Conservation (phyloP, 2,329 filamentous ascomycete genomes). For the Hypoxylon rubiginosum region DNA sequence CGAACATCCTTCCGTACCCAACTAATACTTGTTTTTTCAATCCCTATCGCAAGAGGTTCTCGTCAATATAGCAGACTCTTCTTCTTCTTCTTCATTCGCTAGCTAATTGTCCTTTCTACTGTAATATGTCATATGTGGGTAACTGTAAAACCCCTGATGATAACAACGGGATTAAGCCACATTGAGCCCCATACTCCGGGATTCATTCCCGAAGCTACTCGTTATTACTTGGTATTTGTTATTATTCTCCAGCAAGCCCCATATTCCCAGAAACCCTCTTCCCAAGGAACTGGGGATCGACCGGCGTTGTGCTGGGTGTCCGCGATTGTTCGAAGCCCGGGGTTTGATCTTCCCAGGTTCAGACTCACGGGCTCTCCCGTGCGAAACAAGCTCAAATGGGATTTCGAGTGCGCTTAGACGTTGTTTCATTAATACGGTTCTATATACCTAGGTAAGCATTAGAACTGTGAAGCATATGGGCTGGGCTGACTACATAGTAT, state of each 20-base stretch:
- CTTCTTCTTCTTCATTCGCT: not conserved
- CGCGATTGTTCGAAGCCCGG: conserved; percentile 22
- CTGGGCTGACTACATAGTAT: too few relatives aligned
- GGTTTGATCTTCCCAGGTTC: conserved; percentile 33
- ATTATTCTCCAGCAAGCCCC: conserved; percentile 28
- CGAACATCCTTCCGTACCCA: not conserved
- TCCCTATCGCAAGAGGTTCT: not conserved
- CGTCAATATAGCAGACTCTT: not conserved
- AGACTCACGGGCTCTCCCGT: conserved; percentile 33
- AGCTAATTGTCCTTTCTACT: conserved; percentile 11
- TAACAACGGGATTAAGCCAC: conserved; percentile 31
- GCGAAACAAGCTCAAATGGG: conserved; percentile 17
- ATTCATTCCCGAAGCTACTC: conserved; percentile 21
- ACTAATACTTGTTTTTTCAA: not conserved
- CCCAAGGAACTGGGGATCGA: conserved; percentile 39
- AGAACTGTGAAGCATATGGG: not conserved
- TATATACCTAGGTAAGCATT: not conserved
- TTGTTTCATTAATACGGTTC: conserved; percentile 7
- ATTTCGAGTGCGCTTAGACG: conserved; percentile 29
- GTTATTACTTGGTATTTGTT: conserved; percentile 32
- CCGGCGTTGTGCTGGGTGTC: conserved; percentile 19
- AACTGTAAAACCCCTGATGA: conserved; percentile 16
- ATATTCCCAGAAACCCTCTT: conserved; percentile 28
- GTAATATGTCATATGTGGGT: conserved; percentile 1
- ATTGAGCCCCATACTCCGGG: conserved; percentile 30